Evolutionary conservation across 192 early-diverging fungal genomes (phyloP).

Genomic region (Backusella macrospora): DNA sequence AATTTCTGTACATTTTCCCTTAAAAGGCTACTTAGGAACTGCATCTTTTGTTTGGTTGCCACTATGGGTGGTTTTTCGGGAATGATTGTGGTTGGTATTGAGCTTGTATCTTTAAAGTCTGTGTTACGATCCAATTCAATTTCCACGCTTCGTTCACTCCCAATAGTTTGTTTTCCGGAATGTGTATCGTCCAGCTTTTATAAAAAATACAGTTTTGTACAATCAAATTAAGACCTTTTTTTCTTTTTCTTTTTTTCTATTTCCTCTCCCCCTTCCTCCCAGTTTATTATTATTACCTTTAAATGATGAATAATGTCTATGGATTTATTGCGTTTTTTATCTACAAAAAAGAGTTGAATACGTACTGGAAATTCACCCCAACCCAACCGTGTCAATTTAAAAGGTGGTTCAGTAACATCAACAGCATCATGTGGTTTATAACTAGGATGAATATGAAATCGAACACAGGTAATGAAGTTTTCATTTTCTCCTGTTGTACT

Average conservation of each 20-base stretch:
- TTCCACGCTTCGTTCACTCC: constrained; percentile 76
- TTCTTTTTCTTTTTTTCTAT: not conserved
- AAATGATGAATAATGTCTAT: constrained; percentile 82
- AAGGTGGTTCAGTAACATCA: constrained; percentile 75
- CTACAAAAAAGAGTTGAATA: constrained; percentile 79
- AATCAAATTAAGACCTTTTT: not conserved
- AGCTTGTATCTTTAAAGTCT: constrained; percentile 50
- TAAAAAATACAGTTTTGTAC: not conserved
- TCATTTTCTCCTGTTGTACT: constrained; percentile 49
- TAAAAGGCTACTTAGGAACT: constrained; percentile 21
- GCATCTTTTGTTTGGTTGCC: constrained; percentile 26
- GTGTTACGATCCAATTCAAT: constrained; percentile 86
- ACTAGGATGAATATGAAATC: constrained; percentile 88
- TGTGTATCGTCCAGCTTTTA: constrained; percentile 69
- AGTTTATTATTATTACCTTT: constrained; percentile 50
- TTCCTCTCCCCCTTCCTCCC: too few species aligned
- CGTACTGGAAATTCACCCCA: constrained; percentile 95
- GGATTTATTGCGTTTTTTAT: constrained; percentile 77
- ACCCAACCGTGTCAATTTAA: constrained; percentile 85
- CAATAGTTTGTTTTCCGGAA: constrained; percentile 70
- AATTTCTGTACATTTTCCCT: constrained; percentile 24
- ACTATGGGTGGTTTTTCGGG: not conserved
- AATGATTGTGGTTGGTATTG: not conserved
- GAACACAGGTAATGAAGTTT: constrained; percentile 76
- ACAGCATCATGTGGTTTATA: constrained; percentile 90